A percentile compares a stretch with the other conserved stretches of the same genome.
Conservation (phyloP, 257 asterid genomes). For the Solanum okadae region DNA sequence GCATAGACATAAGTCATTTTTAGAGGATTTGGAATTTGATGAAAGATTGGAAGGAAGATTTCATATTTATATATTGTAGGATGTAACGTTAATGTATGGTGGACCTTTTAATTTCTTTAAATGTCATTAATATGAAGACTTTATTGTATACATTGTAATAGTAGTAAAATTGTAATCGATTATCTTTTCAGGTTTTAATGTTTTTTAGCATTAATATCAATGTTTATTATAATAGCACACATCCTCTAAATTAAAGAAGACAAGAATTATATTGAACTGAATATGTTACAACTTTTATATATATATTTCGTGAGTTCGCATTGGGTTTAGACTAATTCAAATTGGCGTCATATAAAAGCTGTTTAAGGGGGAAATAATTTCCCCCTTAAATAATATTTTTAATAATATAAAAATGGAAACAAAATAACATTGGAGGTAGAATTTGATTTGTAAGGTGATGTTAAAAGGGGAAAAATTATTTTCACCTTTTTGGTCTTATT, state of each 20-base stretch:
- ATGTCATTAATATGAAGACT: neutral
- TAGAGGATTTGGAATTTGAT: neutral
- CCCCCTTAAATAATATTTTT: neutral
- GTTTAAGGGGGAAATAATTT: too few relatives aligned
- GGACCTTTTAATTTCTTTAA: neutral
- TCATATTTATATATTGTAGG: neutral
- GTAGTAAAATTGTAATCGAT: neutral
- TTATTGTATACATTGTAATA: neutral
- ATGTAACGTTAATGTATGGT: neutral
- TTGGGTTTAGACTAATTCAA: too few relatives aligned
- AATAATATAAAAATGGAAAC: neutral
- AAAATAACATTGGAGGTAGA: neutral
- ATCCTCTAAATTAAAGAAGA: neutral
- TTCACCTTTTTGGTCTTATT: neutral
- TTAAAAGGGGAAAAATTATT: neutral
- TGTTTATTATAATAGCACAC: neutral
- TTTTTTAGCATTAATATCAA: too few relatives aligned
- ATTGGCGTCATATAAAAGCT: too few relatives aligned
- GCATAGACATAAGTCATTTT: neutral
- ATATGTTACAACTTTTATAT: too few relatives aligned
- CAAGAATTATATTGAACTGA: neutral
- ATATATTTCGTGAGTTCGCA: too few relatives aligned
- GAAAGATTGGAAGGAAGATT: neutral
- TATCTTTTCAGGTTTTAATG: too few relatives aligned
- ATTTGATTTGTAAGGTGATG: neutral